Conservation (phyloP, 78 protist genomes). For the Speleostelium caveatum region DNA sequence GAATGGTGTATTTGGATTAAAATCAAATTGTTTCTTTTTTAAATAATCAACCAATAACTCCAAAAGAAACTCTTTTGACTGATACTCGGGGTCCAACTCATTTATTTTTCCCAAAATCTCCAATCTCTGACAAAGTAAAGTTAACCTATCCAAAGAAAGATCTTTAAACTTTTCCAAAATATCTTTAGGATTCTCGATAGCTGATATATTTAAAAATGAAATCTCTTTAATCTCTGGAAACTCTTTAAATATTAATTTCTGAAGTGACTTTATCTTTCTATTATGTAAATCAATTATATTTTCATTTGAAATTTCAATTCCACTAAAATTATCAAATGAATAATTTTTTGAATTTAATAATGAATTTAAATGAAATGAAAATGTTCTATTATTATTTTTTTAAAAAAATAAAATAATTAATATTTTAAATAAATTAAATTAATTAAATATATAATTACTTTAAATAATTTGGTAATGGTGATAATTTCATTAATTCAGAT, state of each 20-base stretch:
- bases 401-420: conserved; percentile 60
- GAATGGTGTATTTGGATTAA: conserved; percentile 35
- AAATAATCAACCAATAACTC: not conserved
- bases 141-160: conserved; percentile 25
- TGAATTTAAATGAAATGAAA: not conserved
- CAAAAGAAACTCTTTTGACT: not conserved
- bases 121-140: not conserved
- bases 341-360: conserved; percentile 15
- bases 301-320: conserved; percentile 83
- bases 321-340: conserved; percentile 91
- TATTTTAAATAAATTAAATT: conserved; percentile 28
- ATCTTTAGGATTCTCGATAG: conserved; percentile 24
- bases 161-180: conserved; percentile 1
- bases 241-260: conserved; percentile 72
- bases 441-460: not conserved
- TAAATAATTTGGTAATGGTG: not conserved
- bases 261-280: conserved; percentile 73
- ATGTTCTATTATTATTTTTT: conserved; percentile 34
- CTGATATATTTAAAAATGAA: conserved; percentile 81
- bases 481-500: conserved; percentile 5
- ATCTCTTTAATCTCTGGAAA: conserved; percentile 79
- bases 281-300: conserved; percentile 76
- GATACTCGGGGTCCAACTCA: not conserved
- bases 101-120: not conserved
- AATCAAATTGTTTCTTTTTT: not conserved